phyloP scores from a whole-genome alignment of 345 rosid species.

The Rhizophora apiculata region DNA sequence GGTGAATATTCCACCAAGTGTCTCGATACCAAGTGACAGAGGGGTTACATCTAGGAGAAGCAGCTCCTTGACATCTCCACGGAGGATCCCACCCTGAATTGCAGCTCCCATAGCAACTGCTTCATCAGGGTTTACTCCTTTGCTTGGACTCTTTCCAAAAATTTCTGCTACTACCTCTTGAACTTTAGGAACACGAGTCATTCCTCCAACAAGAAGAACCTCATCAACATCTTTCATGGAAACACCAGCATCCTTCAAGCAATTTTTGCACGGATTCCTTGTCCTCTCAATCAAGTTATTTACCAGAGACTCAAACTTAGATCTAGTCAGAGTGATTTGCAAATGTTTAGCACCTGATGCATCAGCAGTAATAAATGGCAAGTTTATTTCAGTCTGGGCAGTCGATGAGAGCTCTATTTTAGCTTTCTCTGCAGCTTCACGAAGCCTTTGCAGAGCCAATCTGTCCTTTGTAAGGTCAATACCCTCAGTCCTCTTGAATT shows the following conservation, averaged over 20 bases:
- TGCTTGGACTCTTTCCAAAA: conserved; percentile 79
- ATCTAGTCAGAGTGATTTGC: conserved; percentile 72
- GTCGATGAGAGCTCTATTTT: conserved; percentile 88
- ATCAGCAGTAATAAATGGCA: conserved; percentile 85
- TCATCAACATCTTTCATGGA: conserved; percentile 68
- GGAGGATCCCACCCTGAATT: conserved; percentile 84
- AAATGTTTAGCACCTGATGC: conserved; percentile 85
- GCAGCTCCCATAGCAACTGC: conserved; percentile 95
- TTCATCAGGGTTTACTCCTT: conserved; percentile 90
- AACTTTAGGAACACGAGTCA: conserved; percentile 97
- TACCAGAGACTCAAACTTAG: conserved; percentile 69
- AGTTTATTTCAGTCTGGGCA: conserved; percentile 75
- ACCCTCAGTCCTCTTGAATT: conserved; percentile 64
- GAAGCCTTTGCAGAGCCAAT: conserved; percentile 84
- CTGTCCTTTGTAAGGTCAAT: conserved; percentile 77
- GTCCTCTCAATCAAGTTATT: conserved; percentile 72
- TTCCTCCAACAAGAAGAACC: conserved; percentile 87
- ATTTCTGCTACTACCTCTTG: conserved; percentile 71
- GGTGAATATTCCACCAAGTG: conserved; percentile 83
- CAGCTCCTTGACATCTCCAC: conserved; percentile 89
- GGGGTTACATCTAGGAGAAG: conserved; percentile 90
- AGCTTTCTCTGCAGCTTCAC: conserved; percentile 90
- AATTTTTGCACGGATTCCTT: conserved; percentile 61
- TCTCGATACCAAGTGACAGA: conserved; percentile 79
- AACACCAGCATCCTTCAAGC: conserved; percentile 79